Conservation (phyloP, 2,329 filamentous ascomycete species). For the Acrocalymma vagum region DNA sequence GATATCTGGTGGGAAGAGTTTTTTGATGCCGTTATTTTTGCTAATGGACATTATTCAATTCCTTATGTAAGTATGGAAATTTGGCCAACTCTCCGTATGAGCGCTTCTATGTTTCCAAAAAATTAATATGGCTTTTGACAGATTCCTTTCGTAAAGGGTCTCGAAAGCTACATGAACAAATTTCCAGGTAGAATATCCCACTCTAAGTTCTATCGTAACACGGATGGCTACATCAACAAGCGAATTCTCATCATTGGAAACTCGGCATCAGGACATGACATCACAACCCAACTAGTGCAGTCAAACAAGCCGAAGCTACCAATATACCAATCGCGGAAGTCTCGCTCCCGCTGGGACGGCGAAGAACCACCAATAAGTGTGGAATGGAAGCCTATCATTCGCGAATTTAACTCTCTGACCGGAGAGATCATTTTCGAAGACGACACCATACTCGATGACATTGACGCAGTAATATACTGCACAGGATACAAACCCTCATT, state of each 20-base stretch:
- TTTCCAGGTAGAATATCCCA: slow-evolving; percentile 56
- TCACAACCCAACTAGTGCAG: slow-evolving; percentile 31
- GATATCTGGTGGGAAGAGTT: slow-evolving; percentile 65
- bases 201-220: slow-evolving; percentile 48
- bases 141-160: slow-evolving; percentile 58
- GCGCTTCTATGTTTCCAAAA: too few relatives aligned
- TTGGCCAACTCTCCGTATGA: neutral
- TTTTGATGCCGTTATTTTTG: slow-evolving; percentile 52
- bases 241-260: slow-evolving; percentile 38
- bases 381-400: slow-evolving; percentile 63
- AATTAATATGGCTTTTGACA: slow-evolving; percentile 26
- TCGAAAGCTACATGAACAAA: slow-evolving; percentile 64
- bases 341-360: slow-evolving; percentile 61
- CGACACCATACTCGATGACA: slow-evolving; percentile 24
- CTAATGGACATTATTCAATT: slow-evolving; percentile 43
- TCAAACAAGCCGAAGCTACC: slow-evolving; percentile 47
- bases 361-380: slow-evolving; percentile 57
- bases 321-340: slow-evolving; percentile 62
- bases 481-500: slow-evolving; percentile 53
- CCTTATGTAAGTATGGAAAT: slow-evolving; percentile 47
- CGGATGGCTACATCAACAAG: slow-evolving; percentile 17
- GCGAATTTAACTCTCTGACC: slow-evolving; percentile 43
- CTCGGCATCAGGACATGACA: slow-evolving; percentile 42
- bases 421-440: slow-evolving; percentile 37
- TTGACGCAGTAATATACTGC: slow-evolving; percentile 42